Percentiles rank a stretch among this genome's conserved stretches.
These are phyloP conservation scores for Skeletonema costatum DNA, from an alignment of 108 stramenopile genomes.

Conservation along the genomic window DNA sequence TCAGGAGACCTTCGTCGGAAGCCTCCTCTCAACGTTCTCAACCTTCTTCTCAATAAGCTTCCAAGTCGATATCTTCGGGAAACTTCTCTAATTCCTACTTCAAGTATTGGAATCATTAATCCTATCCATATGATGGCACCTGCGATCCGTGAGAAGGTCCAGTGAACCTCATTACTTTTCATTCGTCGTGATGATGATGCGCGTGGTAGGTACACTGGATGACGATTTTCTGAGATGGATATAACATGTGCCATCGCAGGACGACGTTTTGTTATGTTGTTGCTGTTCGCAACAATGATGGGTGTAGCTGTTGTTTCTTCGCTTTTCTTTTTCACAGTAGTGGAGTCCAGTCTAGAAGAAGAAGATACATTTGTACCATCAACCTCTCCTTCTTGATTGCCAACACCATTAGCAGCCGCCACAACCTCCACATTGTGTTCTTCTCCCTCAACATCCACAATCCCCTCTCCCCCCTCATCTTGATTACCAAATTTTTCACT, in stretches of 20 bases:
- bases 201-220: neutral
- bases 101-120: conserved; percentile 18
- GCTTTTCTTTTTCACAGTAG: too few species aligned
- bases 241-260: conserved; percentile 12
- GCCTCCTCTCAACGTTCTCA: neutral
- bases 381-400: too few species aligned
- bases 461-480: neutral
- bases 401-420: neutral
- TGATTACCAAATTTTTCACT: neutral
- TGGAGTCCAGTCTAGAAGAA: too few species aligned
- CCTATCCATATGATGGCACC: conserved; percentile 9
- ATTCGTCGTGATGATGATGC: neutral
- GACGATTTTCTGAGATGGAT: neutral
- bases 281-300: neutral
- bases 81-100: conserved; percentile 10
- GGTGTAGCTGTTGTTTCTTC: neutral
- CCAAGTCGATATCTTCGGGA: neutral
- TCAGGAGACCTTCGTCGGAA: neutral
- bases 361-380: too few species aligned
- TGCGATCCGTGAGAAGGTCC: conserved; percentile 7
- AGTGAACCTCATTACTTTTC: neutral
- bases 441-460: neutral
- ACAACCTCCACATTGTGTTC: neutral
- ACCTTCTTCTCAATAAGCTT: neutral
- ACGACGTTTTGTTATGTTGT: neutral